phyloP scores from a whole-genome alignment of 1,284 basidiomycete species.

The Mrakiaceae sp. region DNA sequence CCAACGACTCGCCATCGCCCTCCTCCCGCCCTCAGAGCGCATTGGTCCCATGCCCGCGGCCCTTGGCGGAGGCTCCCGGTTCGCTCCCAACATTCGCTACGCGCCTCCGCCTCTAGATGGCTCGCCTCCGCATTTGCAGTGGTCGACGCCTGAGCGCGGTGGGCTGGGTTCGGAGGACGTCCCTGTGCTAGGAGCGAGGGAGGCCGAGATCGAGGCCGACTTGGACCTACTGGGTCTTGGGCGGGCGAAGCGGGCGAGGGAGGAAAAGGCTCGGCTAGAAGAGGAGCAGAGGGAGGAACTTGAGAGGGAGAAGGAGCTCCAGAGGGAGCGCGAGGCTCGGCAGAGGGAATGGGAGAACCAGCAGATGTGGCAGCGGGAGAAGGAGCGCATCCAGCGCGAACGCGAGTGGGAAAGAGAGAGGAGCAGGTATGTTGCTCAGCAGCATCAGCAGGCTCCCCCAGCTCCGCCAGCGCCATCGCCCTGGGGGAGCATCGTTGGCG shows the following conservation, averaged over 20 bases:
- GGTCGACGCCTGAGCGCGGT: neutral
- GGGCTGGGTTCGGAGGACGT: constrained; percentile 3
- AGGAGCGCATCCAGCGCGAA: neutral
- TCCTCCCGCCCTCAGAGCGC: constrained; percentile 5
- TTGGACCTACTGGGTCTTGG: constrained; percentile 7
- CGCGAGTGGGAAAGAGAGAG: no score
- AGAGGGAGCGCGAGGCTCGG: constrained; percentile 1
- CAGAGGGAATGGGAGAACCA: constrained; percentile 2
- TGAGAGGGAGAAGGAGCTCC: neutral
- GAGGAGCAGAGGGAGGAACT: neutral
- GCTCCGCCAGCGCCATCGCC: no score
- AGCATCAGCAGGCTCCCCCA: no score
- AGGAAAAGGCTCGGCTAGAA: neutral
- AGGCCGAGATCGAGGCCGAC: constrained; percentile 5
- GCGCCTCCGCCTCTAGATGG: neutral
- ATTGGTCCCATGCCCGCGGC: neutral
- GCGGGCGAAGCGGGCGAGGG: neutral
- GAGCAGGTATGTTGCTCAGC: no score
- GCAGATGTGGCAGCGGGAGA: neutral
- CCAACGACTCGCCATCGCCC: constrained; percentile 6
- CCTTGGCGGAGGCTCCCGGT: constrained; percentile 6
- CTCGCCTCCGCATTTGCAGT: neutral
- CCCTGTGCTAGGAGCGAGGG: neutral
- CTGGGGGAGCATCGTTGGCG: no score
- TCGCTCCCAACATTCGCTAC: constrained; percentile 10